Evolutionary conservation across 352 stramenopile genomes (phyloP), one percentile per base, ranked within the genome.

Genomic region (Globisporangium megalacanthum): DNA sequence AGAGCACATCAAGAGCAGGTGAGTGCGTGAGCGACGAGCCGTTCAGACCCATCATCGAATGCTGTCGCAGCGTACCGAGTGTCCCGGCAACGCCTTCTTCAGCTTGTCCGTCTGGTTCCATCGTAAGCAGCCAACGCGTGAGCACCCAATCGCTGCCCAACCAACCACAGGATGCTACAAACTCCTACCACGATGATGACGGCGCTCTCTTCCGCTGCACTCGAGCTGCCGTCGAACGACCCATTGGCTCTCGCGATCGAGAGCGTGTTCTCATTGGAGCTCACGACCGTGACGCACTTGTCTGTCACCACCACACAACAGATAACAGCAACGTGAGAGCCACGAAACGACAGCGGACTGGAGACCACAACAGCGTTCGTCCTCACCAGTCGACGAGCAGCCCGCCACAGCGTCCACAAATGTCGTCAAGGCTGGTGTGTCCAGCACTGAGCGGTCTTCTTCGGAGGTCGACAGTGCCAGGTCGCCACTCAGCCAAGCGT

Each of bases 131-230:
- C 3, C 7, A 49, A 4, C 44, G 17, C n/a, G 19, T 49, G 5
- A 29, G 17, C n/a, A 31, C 42, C n/a, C 14, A 10, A 9, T 13
- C 35, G 6, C 31, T 1, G 20, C 0, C 44, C 19, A 49, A 10
- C 8, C 19, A 25, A 11, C 48, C 29, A 33, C 5, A 48, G n/a
- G 10, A 48, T 14, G 42, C 9, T 4, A 7, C n/a, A 1, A 49
- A 20, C 8, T 49, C 19, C 4, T 44, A 63, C 57, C 31, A 63
- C 50, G 49, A 58, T 53, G 48, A 58, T 63, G 9, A 58, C 37
- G 19, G 42, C 22, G 44, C 50, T 58, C 45, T 58, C 57, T 17
- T 41, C 35, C 13, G 57, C 49, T 46, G 15, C 36, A 17, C 50
- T 57, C 17, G 49, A 57, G 49, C 57, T 63, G 17, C 57, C 42